Conservation (phyloP, 2,329 filamentous ascomycete genomes). For the Fusarium equiseti region DNA sequence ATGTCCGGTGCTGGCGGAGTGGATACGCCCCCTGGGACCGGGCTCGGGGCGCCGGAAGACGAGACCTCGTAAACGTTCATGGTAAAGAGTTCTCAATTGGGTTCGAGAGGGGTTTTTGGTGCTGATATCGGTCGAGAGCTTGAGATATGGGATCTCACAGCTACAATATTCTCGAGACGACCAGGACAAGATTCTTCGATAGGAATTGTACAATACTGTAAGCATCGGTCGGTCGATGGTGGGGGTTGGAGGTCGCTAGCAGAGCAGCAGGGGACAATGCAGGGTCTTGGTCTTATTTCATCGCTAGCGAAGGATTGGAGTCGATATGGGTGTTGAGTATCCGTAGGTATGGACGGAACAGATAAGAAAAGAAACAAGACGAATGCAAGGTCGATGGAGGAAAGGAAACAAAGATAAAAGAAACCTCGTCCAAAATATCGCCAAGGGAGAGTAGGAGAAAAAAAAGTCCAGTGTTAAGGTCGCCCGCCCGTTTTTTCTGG, state of each 20-base stretch:
- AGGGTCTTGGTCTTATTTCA: slow-evolving; percentile 42
- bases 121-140: not conserved
- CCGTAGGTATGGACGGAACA: not conserved
- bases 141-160: not conserved
- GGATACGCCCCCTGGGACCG: slow-evolving; percentile 43
- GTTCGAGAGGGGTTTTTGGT: not conserved
- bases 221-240: slow-evolving; percentile 27
- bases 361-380: not conserved
- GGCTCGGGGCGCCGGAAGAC: slow-evolving; percentile 45
- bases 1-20: slow-evolving; percentile 47
- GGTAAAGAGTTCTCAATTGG: slow-evolving; percentile 10
- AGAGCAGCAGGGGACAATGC: slow-evolving; percentile 20
- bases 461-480: slow-evolving; percentile 25
- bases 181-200: slow-evolving; percentile 3
- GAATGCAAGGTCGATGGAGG: not conserved
- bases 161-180: not conserved
- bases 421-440: slow-evolving; percentile 22
- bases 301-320: slow-evolving; percentile 29
- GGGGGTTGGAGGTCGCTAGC: slow-evolving; percentile 33
- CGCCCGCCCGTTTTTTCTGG: slow-evolving; percentile 15
- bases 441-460: slow-evolving; percentile 17
- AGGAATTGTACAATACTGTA: slow-evolving; percentile 15
- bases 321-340: not conserved
- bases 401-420: slow-evolving; percentile 13
- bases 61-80: slow-evolving; percentile 46